These are phyloP conservation scores for Ogataea naganishii DNA, from an alignment of 805 yeast genomes.

Conservation along the genomic window DNA sequence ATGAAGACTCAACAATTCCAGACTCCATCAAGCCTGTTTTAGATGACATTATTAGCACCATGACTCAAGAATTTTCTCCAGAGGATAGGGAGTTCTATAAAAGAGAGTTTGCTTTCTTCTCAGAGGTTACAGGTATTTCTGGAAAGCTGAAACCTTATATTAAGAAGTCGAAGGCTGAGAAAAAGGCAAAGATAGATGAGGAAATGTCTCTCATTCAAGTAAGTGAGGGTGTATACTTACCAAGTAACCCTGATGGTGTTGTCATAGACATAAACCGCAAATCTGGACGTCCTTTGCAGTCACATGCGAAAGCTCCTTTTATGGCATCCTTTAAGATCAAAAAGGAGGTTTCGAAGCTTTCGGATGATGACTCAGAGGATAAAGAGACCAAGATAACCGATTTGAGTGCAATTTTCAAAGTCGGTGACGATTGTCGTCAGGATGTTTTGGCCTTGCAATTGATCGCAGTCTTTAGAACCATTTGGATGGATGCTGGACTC, in stretches of 20 bases:
- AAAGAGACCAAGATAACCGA: constrained; percentile 26
- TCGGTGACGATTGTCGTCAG: constrained; percentile 98
- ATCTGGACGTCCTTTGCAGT: constrained; percentile 90
- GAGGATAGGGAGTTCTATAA: constrained; percentile 63
- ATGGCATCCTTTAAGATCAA: constrained; percentile 90
- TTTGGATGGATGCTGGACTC: constrained; percentile 82
- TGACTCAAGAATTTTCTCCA: constrained; percentile 53
- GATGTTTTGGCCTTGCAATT: constrained; percentile 91
- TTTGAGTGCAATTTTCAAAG: constrained; percentile 94
- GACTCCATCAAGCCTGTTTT: constrained; percentile 77
- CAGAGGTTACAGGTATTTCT: constrained; percentile 85
- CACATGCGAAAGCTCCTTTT: constrained; percentile 98
- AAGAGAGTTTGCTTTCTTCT: constrained; percentile 81
- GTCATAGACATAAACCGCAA: constrained; percentile 85
- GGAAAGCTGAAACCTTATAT: constrained; percentile 93
- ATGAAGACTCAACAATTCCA: constrained; percentile 75
- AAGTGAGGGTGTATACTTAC: constrained; percentile 80
- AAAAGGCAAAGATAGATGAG: constrained; percentile 91
- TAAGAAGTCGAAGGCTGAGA: constrained; percentile 91
- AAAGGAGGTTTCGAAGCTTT: constrained; percentile 40
- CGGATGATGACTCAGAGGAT: constrained; percentile 21
- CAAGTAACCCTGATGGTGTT: constrained; percentile 95
- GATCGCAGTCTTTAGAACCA: constrained; percentile 82
- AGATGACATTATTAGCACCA: constrained; percentile 59
- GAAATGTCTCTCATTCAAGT: constrained; percentile 78